Conservation (phyloP, 441 rosid genomes). For the Corymbia calophylla region DNA sequence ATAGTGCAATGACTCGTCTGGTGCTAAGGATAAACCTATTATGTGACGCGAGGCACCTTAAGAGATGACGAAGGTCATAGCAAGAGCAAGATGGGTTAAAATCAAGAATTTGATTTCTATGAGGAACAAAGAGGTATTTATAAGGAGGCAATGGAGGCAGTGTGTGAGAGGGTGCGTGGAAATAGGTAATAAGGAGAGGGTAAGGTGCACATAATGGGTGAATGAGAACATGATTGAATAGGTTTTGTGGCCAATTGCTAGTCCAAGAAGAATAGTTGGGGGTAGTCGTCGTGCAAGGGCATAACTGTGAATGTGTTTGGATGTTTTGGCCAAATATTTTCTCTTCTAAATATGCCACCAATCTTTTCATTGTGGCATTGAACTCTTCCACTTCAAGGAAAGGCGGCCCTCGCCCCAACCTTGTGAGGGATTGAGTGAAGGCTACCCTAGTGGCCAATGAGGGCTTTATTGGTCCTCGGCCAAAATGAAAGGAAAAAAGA, state of each 20-base stretch:
- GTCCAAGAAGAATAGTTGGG: background rate
- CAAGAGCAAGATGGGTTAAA: background rate
- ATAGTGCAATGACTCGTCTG: constrained; percentile 30
- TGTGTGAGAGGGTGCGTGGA: background rate
- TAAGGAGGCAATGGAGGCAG: background rate
- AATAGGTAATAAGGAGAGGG: background rate
- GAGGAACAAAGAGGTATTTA: background rate
- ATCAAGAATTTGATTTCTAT: background rate
- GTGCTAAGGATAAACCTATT: constrained; percentile 57
- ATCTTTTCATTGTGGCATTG: background rate
- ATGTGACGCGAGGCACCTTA: background rate
- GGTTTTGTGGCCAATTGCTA: background rate
- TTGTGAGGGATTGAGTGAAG: too few species aligned
- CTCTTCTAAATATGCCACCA: background rate
- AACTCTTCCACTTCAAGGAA: background rate
- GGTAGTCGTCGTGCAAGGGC: background rate
- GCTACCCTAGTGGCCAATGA: too few species aligned
- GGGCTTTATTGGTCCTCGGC: too few species aligned
- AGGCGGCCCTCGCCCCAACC: too few species aligned
- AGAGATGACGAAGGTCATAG: background rate
- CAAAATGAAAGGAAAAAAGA: too few species aligned
- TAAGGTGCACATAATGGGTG: background rate
- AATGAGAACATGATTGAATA: background rate
- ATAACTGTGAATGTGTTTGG: background rate
- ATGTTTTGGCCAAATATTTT: background rate